Conservation (phyloP, 371 early-diverging fungal species). For the Saksenaea vasiformis region DNA sequence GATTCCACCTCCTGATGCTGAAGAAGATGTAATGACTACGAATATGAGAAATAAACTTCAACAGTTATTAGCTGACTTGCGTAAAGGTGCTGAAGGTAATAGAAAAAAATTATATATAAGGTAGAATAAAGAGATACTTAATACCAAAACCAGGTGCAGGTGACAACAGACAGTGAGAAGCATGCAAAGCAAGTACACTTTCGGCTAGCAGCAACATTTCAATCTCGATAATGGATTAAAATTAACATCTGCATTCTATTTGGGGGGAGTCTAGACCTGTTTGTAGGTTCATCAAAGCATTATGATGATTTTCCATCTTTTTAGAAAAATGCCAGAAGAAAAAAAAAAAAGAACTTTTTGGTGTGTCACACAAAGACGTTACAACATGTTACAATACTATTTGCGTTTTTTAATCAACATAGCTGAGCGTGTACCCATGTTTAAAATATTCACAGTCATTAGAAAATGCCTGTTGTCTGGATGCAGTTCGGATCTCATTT, state of each 20-base stretch:
- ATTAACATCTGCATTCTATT: neutral
- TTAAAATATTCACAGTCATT: no score
- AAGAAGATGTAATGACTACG: constrained; percentile 44
- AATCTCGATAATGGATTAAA: neutral
- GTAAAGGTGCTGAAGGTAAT: constrained; percentile 58
- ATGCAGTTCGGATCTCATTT: no score
- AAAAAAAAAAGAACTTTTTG: no score
- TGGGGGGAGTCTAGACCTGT: neutral
- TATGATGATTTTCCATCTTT: neutral
- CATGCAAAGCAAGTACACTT: constrained; percentile 1
- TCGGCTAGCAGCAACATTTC: neutral
- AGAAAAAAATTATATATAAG: constrained; percentile 2
- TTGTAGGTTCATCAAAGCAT: neutral
- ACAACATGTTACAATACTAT: no score
- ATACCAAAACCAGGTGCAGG: neutral
- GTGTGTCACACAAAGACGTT: no score
- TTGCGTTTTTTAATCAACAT: no score
- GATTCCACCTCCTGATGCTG: constrained; percentile 45
- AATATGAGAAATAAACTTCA: constrained; percentile 49
- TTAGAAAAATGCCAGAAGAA: neutral
- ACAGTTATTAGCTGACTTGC: constrained; percentile 40
- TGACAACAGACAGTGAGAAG: constrained; percentile 1
- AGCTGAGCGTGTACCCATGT: no score
- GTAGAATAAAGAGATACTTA: neutral
- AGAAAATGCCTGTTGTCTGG: no score